Base-by-base conservation (phyloP, 371 early-diverging fungal species). In the Syncephalastrum sp. region DNA sequence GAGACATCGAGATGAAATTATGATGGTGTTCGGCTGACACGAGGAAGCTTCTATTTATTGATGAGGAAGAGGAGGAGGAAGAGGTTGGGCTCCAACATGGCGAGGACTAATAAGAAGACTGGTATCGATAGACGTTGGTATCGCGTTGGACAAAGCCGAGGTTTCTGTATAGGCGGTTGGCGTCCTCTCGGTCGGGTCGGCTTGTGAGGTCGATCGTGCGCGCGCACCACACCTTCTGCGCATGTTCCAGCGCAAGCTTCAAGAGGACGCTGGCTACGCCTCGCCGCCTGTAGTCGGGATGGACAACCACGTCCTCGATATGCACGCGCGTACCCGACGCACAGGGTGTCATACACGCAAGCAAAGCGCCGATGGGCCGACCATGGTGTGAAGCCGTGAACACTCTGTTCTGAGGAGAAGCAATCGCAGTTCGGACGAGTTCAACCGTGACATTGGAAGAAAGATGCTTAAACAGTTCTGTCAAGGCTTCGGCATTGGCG, bases 261-360 rank as follows among this genome's bases (percentile, higher is more conserved):
- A 76, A 42, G 5, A 79, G 48, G 2, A 17, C 42, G 5, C 60
- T 61, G 5, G 67, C 80, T 15, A 76, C 61, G 8, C 80, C 80
- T 60, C 70, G 62, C 6, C 67, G 60, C 4, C 69, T 63, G 14
- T 61, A 62, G 12, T 42, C 43, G 15, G 42, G 15, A 47, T 68
- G 67, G 2, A 76, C 75, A 6, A 76, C 63, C 2, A 79, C 76
- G 49, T 79, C 80, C 52, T 79, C 80, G 27, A 76, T 69, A 62
- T 76, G 80, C 1, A 62, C 74, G 8, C 80, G 68, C 41, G 56
- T 57, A 1, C 80, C 80, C 6, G 77, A 74, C 1, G 70, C 50
- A 54, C 76, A 74, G 23, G 62, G 54, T 8, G 63, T 60, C 48
- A 29, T 66, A n/a, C 60, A 67, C 16, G 72, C 46, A 0, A 69